Percentiles rank a stretch among this genome's conserved stretches.
phyloP scores from a whole-genome alignment of 1,284 basidiomycete species.

The Rhizopogon parksii region DNA sequence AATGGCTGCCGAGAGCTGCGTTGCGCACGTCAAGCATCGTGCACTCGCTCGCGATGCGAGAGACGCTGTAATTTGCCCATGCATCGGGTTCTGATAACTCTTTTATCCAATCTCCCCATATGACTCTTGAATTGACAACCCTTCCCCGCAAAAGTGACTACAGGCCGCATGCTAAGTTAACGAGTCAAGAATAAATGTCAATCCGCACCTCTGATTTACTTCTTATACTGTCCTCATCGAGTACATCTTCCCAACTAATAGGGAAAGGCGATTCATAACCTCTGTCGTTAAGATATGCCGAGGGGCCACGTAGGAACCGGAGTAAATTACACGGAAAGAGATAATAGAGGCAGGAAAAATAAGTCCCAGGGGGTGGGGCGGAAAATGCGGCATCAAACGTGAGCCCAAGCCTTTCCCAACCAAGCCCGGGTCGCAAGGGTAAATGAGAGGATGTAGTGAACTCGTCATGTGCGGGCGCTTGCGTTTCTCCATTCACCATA shows the following conservation, averaged over 20 bases:
- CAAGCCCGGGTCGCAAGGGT: conserved; percentile 43
- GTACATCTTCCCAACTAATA: conserved; percentile 54
- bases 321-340: conserved; percentile 82
- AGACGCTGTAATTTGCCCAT: conserved; percentile 62
- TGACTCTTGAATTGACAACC: conserved; percentile 66
- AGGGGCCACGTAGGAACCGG: conserved; percentile 64
- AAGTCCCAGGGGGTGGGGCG: conserved; percentile 51
- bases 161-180: conserved; percentile 6
- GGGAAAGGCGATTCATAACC: conserved; percentile 49
- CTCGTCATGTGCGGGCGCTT: conserved; percentile 11
- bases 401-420: conserved; percentile 59
- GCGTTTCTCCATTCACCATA: conserved; percentile 29
- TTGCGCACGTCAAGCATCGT: conserved; percentile 63
- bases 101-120: conserved; percentile 54
- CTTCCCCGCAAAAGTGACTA: conserved; percentile 68
- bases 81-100: conserved; percentile 62
- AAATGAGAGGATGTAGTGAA: conserved; percentile 24
- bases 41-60: conserved; percentile 66
- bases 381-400: conserved; percentile 46
- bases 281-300: conserved; percentile 50
- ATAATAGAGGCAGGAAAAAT: conserved; percentile 79
- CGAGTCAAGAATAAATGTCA: background rate
- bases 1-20: conserved; percentile 37
- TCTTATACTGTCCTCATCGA: conserved; percentile 68
- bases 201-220: conserved; percentile 54